Conservation (phyloP, 2,329 filamentous ascomycete genomes). For the Phoma sp. region DNA sequence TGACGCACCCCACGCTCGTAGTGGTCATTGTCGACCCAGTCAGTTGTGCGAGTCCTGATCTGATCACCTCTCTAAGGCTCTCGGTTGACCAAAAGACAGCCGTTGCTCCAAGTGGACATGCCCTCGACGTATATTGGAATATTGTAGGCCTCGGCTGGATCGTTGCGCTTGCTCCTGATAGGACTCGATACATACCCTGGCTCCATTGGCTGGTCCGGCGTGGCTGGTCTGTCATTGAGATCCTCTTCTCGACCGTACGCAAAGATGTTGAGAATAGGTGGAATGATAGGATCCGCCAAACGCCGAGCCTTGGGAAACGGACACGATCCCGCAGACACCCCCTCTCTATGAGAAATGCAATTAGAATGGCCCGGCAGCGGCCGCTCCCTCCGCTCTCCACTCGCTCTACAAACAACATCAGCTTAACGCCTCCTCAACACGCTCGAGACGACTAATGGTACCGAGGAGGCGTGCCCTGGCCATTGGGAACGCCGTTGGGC, state of each 20-base stretch:
- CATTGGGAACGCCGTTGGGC: slow-evolving; percentile 35
- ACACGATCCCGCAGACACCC: background rate
- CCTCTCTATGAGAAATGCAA: background rate
- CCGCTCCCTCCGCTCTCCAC: background rate
- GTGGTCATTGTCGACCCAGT: slow-evolving; percentile 1
- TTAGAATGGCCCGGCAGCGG: background rate
- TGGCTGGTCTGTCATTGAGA: background rate
- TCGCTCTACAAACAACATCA: slow-evolving; percentile 16
- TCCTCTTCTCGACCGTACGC: background rate
- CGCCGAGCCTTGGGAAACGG: background rate
- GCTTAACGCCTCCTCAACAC: slow-evolving; percentile 22
- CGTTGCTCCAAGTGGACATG: slow-evolving; percentile 6
- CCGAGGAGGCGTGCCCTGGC: slow-evolving; percentile 42
- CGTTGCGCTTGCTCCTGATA: background rate
- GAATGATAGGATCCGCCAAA: background rate
- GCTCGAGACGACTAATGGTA: slow-evolving; percentile 37
- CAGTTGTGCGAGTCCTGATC: background rate
- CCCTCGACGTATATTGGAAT: slow-evolving; percentile 1
- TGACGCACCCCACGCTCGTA: slow-evolving; percentile 5
- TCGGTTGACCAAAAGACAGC: background rate
- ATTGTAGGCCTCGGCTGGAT: background rate
- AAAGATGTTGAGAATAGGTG: background rate
- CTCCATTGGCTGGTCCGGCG: background rate
- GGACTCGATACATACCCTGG: no score
- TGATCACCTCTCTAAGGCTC: slow-evolving; percentile 5